Evolutionary conservation across 176 grass and related monocot species (phyloP).

Genomic region (Echinochloa phyllopogon): DNA sequence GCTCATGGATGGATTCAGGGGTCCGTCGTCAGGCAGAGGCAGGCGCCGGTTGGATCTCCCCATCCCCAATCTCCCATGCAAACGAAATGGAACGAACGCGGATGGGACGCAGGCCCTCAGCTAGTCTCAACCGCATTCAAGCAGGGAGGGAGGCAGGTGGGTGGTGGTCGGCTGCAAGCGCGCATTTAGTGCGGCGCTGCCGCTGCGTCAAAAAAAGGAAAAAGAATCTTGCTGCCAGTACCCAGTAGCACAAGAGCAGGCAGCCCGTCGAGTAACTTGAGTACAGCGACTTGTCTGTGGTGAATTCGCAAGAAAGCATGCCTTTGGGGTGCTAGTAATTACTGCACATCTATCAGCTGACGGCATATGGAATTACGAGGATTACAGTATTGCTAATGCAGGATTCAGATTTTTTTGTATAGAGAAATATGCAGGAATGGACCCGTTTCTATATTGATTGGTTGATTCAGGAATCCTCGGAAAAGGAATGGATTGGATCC

Average conservation of each 20-base stretch:
- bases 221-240: too few species aligned
- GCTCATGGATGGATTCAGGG: background rate
- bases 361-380: too few species aligned
- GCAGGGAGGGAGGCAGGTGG: background rate
- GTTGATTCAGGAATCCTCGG: constrained; percentile 7
- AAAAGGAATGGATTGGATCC: background rate
- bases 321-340: too few species aligned
- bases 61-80: constrained; percentile 6
- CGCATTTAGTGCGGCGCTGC: too few species aligned
- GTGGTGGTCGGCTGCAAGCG: background rate
- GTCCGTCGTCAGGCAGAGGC: too few species aligned
- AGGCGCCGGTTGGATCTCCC: background rate
- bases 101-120: background rate
- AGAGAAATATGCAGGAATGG: background rate
- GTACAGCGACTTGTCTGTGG: too few species aligned
- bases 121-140: background rate
- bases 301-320: too few species aligned
- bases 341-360: too few species aligned
- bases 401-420: background rate
- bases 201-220: too few species aligned
- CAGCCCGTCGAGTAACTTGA: too few species aligned
- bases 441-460: background rate
- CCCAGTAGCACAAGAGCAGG: too few species aligned
- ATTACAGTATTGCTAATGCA: too few species aligned
- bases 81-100: constrained; percentile 29